These are phyloP conservation scores for Termitomyces sp. DNA, from an alignment of 768 basidiomycete genomes.

Conservation along the genomic window DNA sequence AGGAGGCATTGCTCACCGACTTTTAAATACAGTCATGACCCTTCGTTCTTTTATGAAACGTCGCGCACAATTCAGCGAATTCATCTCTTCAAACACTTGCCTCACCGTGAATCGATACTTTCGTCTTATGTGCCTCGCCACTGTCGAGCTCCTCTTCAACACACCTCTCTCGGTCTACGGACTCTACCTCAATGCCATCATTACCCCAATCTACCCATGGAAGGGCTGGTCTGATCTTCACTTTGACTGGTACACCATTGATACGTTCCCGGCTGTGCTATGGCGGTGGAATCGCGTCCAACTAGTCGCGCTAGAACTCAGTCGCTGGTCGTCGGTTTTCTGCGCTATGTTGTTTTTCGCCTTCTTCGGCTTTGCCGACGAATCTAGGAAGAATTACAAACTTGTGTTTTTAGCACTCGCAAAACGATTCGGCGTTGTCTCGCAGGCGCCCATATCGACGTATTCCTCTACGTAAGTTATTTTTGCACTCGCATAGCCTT, in stretches of 20 bases:
- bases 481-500: no score
- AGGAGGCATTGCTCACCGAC: no score
- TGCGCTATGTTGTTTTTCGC: slow-evolving; percentile 58
- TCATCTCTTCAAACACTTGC: slow-evolving; percentile 34
- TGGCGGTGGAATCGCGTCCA: slow-evolving; percentile 33
- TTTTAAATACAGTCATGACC: slow-evolving; percentile 31
- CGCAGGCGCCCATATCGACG: no score
- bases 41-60: slow-evolving; percentile 38
- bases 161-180: slow-evolving; percentile 39
- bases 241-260: slow-evolving; percentile 41
- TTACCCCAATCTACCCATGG: slow-evolving; percentile 37
- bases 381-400: slow-evolving; percentile 54
- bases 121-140: slow-evolving; percentile 55
- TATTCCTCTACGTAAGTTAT: no score
- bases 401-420: slow-evolving; percentile 34
- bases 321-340: slow-evolving; percentile 43
- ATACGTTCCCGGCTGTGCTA: slow-evolving; percentile 33
- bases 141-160: slow-evolving; percentile 42
- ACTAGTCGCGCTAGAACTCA: slow-evolving; percentile 33
- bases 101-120: slow-evolving; percentile 48
- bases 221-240: slow-evolving; percentile 51
- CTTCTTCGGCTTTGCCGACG: slow-evolving; percentile 66
- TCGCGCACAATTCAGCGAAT: slow-evolving; percentile 39
- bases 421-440: slow-evolving; percentile 27
- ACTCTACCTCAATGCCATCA: slow-evolving; percentile 31